Evolutionary conservation across 179 eudicot species (phyloP).

Genomic region (Beta lomatogona): DNA sequence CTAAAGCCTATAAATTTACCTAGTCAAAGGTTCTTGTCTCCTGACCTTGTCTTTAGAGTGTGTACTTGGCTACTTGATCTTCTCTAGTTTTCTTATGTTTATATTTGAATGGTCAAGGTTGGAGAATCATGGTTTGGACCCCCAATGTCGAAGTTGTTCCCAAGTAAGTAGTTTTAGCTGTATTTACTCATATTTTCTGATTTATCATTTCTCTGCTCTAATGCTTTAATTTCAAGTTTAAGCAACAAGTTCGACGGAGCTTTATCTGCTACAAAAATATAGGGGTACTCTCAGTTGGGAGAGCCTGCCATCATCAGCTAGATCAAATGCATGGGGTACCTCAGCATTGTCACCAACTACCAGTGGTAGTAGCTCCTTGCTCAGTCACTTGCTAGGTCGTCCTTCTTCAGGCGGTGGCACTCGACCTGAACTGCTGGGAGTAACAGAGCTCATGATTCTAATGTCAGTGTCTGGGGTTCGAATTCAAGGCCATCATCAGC

Average conservation of each 20-base stretch:
- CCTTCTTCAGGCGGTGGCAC: slow-evolving; percentile 96
- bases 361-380: slow-evolving; percentile 67
- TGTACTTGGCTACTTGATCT: not conserved
- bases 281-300: slow-evolving; percentile 99
- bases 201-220: slow-evolving; percentile 4
- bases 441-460: too few species aligned
- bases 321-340: slow-evolving; percentile 86
- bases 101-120: too few species aligned
- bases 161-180: too few species aligned
- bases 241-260: slow-evolving; percentile 12
- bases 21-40: slow-evolving; percentile 74
- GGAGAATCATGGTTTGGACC: too few species aligned
- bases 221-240: not conserved
- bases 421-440: too few species aligned
- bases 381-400: slow-evolving; percentile 71
- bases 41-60: slow-evolving; percentile 10
- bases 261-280: slow-evolving; percentile 19
- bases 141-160: too few species aligned
- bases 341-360: slow-evolving; percentile 72
- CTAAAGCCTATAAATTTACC: slow-evolving; percentile 96
- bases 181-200: slow-evolving; percentile 17
- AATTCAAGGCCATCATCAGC: too few species aligned
- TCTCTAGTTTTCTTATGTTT: slow-evolving; percentile 31
- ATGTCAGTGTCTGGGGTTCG: too few species aligned
- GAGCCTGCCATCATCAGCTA: slow-evolving; percentile 73